A percentile compares a stretch with the other conserved stretches of the same genome.
These are phyloP conservation scores for Eutrema salsugineum DNA, from an alignment of 441 rosid species.

Conservation along the genomic window DNA sequence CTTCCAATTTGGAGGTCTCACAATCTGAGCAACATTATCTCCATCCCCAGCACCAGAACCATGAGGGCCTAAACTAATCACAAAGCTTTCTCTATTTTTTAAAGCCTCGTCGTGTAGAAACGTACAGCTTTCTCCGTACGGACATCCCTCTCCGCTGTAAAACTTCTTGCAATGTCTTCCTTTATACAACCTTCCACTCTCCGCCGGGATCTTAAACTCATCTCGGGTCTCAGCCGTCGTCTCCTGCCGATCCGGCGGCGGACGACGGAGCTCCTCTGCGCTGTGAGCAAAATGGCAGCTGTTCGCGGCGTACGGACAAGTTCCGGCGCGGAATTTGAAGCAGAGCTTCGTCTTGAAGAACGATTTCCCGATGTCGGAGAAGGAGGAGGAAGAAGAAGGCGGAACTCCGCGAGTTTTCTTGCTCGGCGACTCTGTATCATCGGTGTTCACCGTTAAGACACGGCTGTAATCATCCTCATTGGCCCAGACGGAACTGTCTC, in stretches of 20 bases:
- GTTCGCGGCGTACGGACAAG: constrained; percentile 63
- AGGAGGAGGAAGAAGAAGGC: constrained; percentile 21
- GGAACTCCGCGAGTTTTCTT: constrained; percentile 53
- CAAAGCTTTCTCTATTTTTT: constrained; percentile 74
- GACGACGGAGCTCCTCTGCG: constrained; percentile 85
- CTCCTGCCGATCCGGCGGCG: constrained; percentile 76
- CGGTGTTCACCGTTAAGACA: constrained; percentile 44
- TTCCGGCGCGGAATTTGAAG: constrained; percentile 72
- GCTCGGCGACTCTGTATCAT: constrained; percentile 50
- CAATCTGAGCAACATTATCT: background rate
- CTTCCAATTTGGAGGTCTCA: constrained; percentile 50
- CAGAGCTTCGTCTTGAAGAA: constrained; percentile 91
- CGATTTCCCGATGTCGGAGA: constrained; percentile 63
- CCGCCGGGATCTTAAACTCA: constrained; percentile 75
- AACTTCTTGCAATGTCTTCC: constrained; percentile 90
- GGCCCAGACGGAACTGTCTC: constrained; percentile 59
- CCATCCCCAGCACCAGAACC: constrained; percentile 32
- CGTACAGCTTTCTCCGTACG: constrained; percentile 82
- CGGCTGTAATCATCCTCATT: constrained; percentile 68
- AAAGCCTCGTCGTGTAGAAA: constrained; percentile 77
- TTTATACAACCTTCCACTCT: constrained; percentile 65
- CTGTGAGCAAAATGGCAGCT: constrained; percentile 84
- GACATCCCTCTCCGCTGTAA: constrained; percentile 77
- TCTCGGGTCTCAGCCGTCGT: constrained; percentile 47
- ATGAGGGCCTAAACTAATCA: constrained; percentile 79